These are phyloP conservation scores for Agrocybe praecox DNA, from an alignment of 768 basidiomycete genomes.

Conservation along the genomic window DNA sequence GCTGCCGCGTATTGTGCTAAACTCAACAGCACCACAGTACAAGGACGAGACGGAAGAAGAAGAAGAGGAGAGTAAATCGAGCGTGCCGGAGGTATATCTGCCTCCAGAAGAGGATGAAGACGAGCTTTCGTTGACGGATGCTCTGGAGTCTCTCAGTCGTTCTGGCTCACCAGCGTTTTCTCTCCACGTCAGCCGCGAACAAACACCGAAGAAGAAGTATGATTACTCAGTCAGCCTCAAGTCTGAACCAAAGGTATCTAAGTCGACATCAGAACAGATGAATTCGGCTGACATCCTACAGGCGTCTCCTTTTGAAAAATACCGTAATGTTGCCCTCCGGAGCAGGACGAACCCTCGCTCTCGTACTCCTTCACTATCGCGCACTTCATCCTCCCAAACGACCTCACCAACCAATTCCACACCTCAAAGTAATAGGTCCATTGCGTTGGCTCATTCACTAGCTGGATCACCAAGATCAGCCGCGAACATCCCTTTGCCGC, in stretches of 20 bases:
- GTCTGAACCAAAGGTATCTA: conserved; percentile 60
- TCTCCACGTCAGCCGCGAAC: conserved; percentile 32
- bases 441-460: conserved; percentile 36
- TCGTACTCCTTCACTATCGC: conserved; percentile 70
- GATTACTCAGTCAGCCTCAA: conserved; percentile 64
- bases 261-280: not conserved
- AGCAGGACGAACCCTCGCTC: conserved; percentile 38
- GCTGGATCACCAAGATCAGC: conserved; percentile 51
- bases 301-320: conserved; percentile 65
- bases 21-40: conserved; percentile 30
- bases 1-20: conserved; percentile 41
- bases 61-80: conserved; percentile 47
- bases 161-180: conserved; percentile 53
- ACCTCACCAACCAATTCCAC: conserved; percentile 69
- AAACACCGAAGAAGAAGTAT: conserved; percentile 52
- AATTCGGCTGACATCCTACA: conserved; percentile 23
- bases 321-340: conserved; percentile 63
- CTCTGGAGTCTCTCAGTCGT: conserved; percentile 56
- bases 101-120: conserved; percentile 47
- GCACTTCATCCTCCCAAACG: conserved; percentile 57
- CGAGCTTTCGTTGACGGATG: conserved; percentile 56
- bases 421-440: conserved; percentile 56
- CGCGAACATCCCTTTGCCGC: conserved; percentile 51
- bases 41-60: conserved; percentile 30
- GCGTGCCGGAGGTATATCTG: conserved; percentile 55